Evolutionary conservation across 2,329 filamentous ascomycete genomes (phyloP).

Genomic region (Elsinoe necatrix): DNA sequence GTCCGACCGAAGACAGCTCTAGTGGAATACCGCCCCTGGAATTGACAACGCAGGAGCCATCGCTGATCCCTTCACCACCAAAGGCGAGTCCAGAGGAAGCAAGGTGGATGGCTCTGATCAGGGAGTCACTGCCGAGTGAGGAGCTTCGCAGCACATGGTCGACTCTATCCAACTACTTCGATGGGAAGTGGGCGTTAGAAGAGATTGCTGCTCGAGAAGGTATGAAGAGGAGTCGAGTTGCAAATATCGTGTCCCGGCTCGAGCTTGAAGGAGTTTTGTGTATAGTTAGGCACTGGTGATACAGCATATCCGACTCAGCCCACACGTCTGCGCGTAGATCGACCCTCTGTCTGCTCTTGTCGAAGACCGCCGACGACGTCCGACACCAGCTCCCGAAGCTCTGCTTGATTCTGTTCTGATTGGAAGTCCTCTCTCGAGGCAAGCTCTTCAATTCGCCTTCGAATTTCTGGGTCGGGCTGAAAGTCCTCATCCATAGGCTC

Average conservation of each 20-base stretch:
- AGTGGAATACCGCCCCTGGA: slow-evolving; percentile 14
- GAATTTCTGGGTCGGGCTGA: slow-evolving; percentile 70
- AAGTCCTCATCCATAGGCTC: slow-evolving; percentile 50
- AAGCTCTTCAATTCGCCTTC: slow-evolving; percentile 78
- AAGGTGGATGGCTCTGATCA: slow-evolving; percentile 17
- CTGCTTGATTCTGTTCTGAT: slow-evolving; percentile 67
- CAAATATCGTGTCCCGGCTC: slow-evolving; percentile 15
- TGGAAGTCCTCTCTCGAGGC: slow-evolving; percentile 77
- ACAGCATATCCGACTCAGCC: background rate
- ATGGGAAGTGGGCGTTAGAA: slow-evolving; percentile 77
- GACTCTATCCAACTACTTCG: slow-evolving; percentile 73
- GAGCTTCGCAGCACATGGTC: slow-evolving; percentile 62
- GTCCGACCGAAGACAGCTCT: background rate
- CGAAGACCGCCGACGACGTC: slow-evolving; percentile 66
- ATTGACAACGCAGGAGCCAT: slow-evolving; percentile 5
- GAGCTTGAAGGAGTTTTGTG: slow-evolving; percentile 17
- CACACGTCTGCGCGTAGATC: slow-evolving; percentile 7
- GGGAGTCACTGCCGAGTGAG: slow-evolving; percentile 49
- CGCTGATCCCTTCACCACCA: slow-evolving; percentile 16
- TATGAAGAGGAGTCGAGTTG: slow-evolving; percentile 65
- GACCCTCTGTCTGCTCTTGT: slow-evolving; percentile 33
- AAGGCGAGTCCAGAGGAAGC: slow-evolving; percentile 19
- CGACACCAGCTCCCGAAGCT: slow-evolving; percentile 68
- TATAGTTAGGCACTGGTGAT: slow-evolving; percentile 19
- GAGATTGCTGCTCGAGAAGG: slow-evolving; percentile 78